A percentile compares a stretch with the other conserved stretches of the same genome.
Conservation (phyloP, 768 basidiomycete genomes). For the Coprinopsis marcescibilis region DNA sequence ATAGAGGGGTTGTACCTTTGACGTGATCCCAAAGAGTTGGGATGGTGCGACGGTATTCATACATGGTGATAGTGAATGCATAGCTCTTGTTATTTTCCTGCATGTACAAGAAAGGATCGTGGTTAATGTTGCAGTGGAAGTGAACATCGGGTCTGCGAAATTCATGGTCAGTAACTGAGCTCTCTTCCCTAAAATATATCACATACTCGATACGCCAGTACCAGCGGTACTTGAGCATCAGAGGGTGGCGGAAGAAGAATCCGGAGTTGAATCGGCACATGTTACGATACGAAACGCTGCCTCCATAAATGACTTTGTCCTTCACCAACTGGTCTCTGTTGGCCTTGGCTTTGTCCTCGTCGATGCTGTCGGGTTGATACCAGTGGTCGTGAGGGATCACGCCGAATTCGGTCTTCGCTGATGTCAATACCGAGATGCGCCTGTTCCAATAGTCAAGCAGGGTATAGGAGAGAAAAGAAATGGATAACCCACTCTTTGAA, state of each 20-base stretch:
- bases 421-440: slow-evolving; percentile 24
- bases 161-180: too few species aligned
- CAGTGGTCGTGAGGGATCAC: slow-evolving; percentile 62
- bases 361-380: slow-evolving; percentile 70
- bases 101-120: slow-evolving; percentile 70
- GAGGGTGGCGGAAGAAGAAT: slow-evolving; percentile 70
- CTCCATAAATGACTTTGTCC: slow-evolving; percentile 38
- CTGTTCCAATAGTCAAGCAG: slow-evolving; percentile 12
- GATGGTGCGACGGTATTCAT: slow-evolving; percentile 72
- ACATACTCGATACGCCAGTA: slow-evolving; percentile 75
- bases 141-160: slow-evolving; percentile 65
- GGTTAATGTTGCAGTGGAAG: slow-evolving; percentile 65
- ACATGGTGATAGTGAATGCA: slow-evolving; percentile 69
- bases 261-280: slow-evolving; percentile 70
- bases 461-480: background rate
- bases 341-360: slow-evolving; percentile 57
- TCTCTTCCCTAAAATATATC: too few species aligned
- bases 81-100: slow-evolving; percentile 64
- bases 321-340: slow-evolving; percentile 57
- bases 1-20: slow-evolving; percentile 39
- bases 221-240: slow-evolving; percentile 63
- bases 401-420: slow-evolving; percentile 41
- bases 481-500: slow-evolving; percentile 54
- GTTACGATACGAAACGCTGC: slow-evolving; percentile 44
- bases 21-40: slow-evolving; percentile 68